Conservation (phyloP, 345 rosid species). For the Brassica nigra region DNA sequence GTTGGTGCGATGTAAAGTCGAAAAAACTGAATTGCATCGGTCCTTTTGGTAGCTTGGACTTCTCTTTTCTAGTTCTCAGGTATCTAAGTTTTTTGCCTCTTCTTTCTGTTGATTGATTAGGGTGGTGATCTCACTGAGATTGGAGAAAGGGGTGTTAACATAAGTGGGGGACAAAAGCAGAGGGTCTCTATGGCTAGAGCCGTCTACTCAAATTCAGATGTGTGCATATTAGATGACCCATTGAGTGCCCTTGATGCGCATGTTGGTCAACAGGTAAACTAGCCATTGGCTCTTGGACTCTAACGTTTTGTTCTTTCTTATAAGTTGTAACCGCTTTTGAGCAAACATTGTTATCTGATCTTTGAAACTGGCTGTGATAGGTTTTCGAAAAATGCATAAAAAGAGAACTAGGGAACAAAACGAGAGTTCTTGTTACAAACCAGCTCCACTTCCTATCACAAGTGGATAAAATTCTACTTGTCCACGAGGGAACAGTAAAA, state of each 20-base stretch:
- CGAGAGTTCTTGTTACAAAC: slow-evolving; percentile 98
- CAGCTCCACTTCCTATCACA: slow-evolving; percentile 98
- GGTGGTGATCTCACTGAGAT: slow-evolving; percentile 66
- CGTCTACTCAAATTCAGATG: slow-evolving; percentile 63
- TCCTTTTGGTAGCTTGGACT: not conserved
- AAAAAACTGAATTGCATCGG: not conserved
- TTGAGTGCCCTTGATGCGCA: slow-evolving; percentile 87
- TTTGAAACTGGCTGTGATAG: slow-evolving; percentile 43
- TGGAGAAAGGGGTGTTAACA: slow-evolving; percentile 87
- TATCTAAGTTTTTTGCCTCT: slow-evolving; percentile 20
- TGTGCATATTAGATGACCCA: slow-evolving; percentile 75
- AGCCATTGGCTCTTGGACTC: not conserved
- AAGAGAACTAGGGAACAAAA: slow-evolving; percentile 76
- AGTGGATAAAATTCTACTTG: slow-evolving; percentile 90
- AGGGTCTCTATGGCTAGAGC: slow-evolving; percentile 83
- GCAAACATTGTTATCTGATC: not conserved
- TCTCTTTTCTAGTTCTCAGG: slow-evolving; percentile 17
- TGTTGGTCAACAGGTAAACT: slow-evolving; percentile 87
- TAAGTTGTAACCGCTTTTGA: not conserved
- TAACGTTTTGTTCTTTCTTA: not conserved
- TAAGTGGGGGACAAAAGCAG: slow-evolving; percentile 94
- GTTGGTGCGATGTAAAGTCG: too few relatives aligned
- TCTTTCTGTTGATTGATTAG: slow-evolving; percentile 42
- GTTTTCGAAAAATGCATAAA: slow-evolving; percentile 94
- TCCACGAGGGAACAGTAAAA: slow-evolving; percentile 88